Evolutionary conservation across 2,329 filamentous ascomycete genomes (phyloP), one percentile per base, ranked within the genome.

Genomic region (Fonsecaea erecta): DNA sequence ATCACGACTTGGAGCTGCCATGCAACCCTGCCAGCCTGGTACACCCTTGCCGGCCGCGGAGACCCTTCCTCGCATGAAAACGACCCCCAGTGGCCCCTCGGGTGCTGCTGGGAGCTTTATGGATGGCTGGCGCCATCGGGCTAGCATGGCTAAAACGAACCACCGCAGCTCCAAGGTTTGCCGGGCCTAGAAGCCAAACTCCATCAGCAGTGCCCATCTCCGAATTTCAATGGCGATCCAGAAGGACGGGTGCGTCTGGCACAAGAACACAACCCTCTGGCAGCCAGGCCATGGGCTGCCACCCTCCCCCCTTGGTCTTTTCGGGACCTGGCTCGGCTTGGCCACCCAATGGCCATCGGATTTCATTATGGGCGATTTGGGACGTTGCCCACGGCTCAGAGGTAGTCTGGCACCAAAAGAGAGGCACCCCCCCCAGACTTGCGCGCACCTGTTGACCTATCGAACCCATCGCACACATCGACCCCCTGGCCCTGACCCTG

Each of bases 201-300:
- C 2, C 14, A 26, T 54, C 32, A 8, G 14, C 14, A 1, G 35
- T 40, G 51, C 24, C 26, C 58, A 53, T 40, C 46, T 52, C 34
- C 30, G 32, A 46, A 51, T 52, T 46, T 52, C 57, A 46, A 60
- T 28, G 57, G 34, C n/a, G 43, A 52, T 60, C 57, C 57, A 52
- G 28, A 52, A 35, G 28, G 43, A 52, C 46, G 43, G 43, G 21
- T 48, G 43, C 8, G 43, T 48, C 43, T 24, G 12, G 43, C 9
- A 24, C 43, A 24, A 48, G 24, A 18, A 40, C 3, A 5, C 3
- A 5, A n/a, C 37, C n/a, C n/a, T 40, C 37, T 40, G 37, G 16
- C 37, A n/a, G 37, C 11, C 16, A 8, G n/a, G 8, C 37, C 37
- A 40, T 40, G 37, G 37, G 37, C 37, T n/a, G 37, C 21, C 18